Percentiles rank a stretch among this genome's conserved stretches.
These are phyloP conservation scores for Haematococcus sp. DNA, from an alignment of 139 green algal genomes.

Conservation along the genomic window DNA sequence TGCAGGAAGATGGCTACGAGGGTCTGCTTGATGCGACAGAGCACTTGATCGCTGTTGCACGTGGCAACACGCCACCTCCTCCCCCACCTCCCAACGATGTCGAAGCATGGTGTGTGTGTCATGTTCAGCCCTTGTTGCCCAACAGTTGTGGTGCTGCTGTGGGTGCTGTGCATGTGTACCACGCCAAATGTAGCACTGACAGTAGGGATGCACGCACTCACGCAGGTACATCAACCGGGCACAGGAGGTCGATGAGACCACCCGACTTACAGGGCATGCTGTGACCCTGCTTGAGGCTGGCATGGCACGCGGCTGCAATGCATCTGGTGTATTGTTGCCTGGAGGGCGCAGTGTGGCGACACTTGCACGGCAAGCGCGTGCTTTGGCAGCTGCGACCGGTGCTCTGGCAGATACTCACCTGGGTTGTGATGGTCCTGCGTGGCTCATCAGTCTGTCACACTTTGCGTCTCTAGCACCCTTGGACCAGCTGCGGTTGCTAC, in stretches of 20 bases:
- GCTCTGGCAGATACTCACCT: not conserved
- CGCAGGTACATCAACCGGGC: not conserved
- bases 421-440: not conserved
- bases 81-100: not conserved
- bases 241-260: not conserved
- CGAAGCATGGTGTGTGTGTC: too few relatives aligned
- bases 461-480: not conserved
- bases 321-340: not conserved
- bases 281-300: constrained; percentile 2
- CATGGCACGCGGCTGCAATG: not conserved
- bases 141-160: too few relatives aligned
- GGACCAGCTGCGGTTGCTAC: constrained; percentile 5
- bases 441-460: not conserved
- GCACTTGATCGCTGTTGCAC: not conserved
- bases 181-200: too few relatives aligned
- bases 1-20: not conserved
- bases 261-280: not conserved
- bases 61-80: not conserved
- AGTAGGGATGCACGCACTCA: too few relatives aligned
- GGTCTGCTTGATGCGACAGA: constrained; percentile 1
- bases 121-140: too few relatives aligned
- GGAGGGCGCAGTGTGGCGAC: not conserved
- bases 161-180: too few relatives aligned
- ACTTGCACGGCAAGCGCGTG: not conserved
- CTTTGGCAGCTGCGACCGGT: not conserved